Evolutionary conservation across 495 filamentous ascomycete genomes (phyloP), one percentile per base, ranked within the genome.

Genomic region (Filosporella fistucella): DNA sequence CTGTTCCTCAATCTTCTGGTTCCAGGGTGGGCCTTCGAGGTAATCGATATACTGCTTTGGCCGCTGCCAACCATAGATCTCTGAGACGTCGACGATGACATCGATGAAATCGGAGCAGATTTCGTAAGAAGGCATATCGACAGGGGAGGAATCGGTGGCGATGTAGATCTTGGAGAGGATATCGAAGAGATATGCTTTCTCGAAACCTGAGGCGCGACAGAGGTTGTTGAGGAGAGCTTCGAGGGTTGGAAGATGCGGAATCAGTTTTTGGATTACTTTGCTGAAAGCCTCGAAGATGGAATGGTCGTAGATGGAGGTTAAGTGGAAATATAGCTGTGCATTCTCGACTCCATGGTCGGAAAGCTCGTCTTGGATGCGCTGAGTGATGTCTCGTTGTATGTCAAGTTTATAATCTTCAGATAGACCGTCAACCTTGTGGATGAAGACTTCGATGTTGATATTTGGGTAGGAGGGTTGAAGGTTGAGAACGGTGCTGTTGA

Each of bases 31-130:
- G 4, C 74, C 76, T 49, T 80, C 78, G 1, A 84, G 73, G 11
- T 70, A 64, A 18, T 78, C 74, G 53, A 75, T 68, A 55, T 69
- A 70, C 26, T 64, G 60, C 25, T 62, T 63, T 21, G 70, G 65
- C 8, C 82, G 67, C 21, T 74, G 67, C 82, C 83, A 96, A 4
- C 89, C 91, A 57, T 96, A 97, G 14, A 98, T 83, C 62, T 96
- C 90, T 12, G 86, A 91, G 24, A 97, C 80, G 63, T 98, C 93
- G 40, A 97, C 91, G 47, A 98, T 91, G 35, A 95, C 89, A 63
- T 98, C 91, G 47, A 98, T 95, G 60, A 90, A 98, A 61, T 97
- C 93, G 21, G 87, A 93, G 63, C 94, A 97, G 56, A 97, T 93
- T 69, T 96, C 93, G 63, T 98, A 98, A 62, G 85, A 86, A 16